Base-by-base conservation (phyloP, 306 rosid genomes). In the Quercus suber region DNA sequence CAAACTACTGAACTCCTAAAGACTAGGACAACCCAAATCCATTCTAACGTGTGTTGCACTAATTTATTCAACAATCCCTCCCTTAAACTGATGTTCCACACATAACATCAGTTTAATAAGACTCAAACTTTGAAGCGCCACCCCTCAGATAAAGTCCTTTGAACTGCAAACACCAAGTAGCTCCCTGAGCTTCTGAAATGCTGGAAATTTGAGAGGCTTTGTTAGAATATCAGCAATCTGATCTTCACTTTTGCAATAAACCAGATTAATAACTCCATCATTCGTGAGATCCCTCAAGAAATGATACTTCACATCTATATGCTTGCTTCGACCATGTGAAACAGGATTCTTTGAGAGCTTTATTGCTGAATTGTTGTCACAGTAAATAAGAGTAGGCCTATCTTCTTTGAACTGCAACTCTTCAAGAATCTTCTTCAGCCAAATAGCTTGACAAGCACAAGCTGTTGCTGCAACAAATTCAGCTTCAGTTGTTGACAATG, bases 301-400 rank as follows among this genome's bases (percentile, higher is more conserved):
- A 25, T 25, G 27, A 30, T 33, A 79, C 21, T 41, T 37, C 8
- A 79, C 77, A 78, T 78, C 76, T 11, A 71, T 71, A 5, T 78
- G 71, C 13, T 78, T 78, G 13, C 72, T 71, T 3, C 55, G 11
- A 4, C 64, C 73, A 72, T 59, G 77, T 35, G 33, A 3, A 28
- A 28, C 0, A 28, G 30, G 30, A 28, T 28, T 28, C 30, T 28
- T 28, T 28, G 30, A 28, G 30, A 28, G 30, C 30, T 28, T 28
- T 28, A 28, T 28, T 28, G 30, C 0, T 28, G 4, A 28, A 28
- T 13, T 79, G 6, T 49, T 79, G 55, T 79, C 82, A 72, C 63
- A 61, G 2, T 31, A 33, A 15, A 64, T 51, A 6, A 3, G 19
- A 27, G 31, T 65, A 2, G 51, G 30, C 5, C 73, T 52, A 18